Evolutionary conservation across 148 eudicot species (phyloP).

Genomic region (Chenopodium album): DNA sequence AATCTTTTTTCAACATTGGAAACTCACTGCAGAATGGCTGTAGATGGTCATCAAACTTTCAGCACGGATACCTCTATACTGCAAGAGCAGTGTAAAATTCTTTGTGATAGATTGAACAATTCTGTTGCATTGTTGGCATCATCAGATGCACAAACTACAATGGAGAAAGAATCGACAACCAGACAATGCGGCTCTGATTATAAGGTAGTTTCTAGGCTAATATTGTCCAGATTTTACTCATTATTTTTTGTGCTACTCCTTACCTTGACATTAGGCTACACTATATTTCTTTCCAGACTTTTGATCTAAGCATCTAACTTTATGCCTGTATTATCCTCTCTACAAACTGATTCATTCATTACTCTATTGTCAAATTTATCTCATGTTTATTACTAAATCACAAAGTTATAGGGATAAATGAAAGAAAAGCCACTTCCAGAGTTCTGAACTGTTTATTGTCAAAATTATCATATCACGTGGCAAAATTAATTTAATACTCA

Average conservation of each 20-base stretch:
- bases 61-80: slow-evolving; percentile 35
- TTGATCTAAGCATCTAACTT: neutral
- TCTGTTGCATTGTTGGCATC: slow-evolving; percentile 42
- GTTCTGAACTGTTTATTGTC: neutral
- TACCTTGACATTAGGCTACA: slow-evolving; percentile 41
- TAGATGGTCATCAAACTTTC: slow-evolving; percentile 35
- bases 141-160: slow-evolving; percentile 30
- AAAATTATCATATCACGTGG: neutral
- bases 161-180: slow-evolving; percentile 30
- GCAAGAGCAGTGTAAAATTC: slow-evolving; percentile 49
- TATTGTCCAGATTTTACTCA: slow-evolving; percentile 41
- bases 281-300: slow-evolving; percentile 27
- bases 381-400: neutral
- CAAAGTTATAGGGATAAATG: neutral
- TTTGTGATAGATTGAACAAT: slow-evolving; percentile 50
- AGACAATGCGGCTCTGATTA: slow-evolving; percentile 28
- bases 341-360: neutral
- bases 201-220: slow-evolving; percentile 74
- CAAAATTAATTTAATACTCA: neutral
- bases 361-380: neutral
- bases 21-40: slow-evolving; percentile 46
- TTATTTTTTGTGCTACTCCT: slow-evolving; percentile 42
- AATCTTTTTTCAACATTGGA: slow-evolving; percentile 73
- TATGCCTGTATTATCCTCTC: slow-evolving; percentile 1
- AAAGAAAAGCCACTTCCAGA: neutral